These are phyloP conservation scores for button mushroom (Agaricus bisporus) DNA, from an alignment of 768 basidiomycete species.

Conservation along the genomic window DNA sequence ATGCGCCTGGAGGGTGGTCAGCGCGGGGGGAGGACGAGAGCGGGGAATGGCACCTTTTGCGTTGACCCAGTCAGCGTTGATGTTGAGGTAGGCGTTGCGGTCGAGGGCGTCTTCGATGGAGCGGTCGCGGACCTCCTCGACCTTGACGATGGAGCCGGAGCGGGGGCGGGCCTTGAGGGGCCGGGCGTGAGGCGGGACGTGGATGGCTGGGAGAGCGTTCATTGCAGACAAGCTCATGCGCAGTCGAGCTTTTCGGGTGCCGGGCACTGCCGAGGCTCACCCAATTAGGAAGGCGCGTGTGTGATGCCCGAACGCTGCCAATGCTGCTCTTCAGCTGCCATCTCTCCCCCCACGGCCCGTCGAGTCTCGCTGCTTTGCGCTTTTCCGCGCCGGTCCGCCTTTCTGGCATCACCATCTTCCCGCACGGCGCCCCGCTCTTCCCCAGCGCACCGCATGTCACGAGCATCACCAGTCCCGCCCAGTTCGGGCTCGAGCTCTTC, in stretches of 20 bases:
- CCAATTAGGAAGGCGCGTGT: no score
- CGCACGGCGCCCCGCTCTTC: slow-evolving; percentile 61
- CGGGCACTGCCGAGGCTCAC: not conserved
- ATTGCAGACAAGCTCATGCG: slow-evolving; percentile 20
- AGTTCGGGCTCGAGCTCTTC: slow-evolving; percentile 70
- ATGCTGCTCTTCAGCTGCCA: slow-evolving; percentile 63
- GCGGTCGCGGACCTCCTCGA: slow-evolving; percentile 73
- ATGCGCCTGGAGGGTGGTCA: slow-evolving; percentile 62
- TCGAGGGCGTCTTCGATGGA: slow-evolving; percentile 71
- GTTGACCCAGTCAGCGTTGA: slow-evolving; percentile 93
- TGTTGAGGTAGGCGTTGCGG: slow-evolving; percentile 74
- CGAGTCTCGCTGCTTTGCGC: slow-evolving; percentile 62
- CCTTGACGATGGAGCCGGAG: slow-evolving; percentile 75
- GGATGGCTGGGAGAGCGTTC: slow-evolving; percentile 49
- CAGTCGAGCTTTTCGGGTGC: not conserved
- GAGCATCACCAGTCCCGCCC: slow-evolving; percentile 65
- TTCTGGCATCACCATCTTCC: slow-evolving; percentile 63
- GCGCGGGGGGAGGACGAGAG: slow-evolving; percentile 1
- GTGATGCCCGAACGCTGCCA: no score
- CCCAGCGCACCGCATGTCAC: slow-evolving; percentile 44
- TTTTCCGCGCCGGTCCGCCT: slow-evolving; percentile 64
- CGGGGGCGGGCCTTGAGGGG: slow-evolving; percentile 44
- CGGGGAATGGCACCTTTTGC: slow-evolving; percentile 59
- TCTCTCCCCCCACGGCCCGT: slow-evolving; percentile 50
- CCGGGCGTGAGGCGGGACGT: slow-evolving; percentile 41